Base-by-base conservation (phyloP, 352 stramenopile species). In the Phytophthora kernoviae region DNA sequence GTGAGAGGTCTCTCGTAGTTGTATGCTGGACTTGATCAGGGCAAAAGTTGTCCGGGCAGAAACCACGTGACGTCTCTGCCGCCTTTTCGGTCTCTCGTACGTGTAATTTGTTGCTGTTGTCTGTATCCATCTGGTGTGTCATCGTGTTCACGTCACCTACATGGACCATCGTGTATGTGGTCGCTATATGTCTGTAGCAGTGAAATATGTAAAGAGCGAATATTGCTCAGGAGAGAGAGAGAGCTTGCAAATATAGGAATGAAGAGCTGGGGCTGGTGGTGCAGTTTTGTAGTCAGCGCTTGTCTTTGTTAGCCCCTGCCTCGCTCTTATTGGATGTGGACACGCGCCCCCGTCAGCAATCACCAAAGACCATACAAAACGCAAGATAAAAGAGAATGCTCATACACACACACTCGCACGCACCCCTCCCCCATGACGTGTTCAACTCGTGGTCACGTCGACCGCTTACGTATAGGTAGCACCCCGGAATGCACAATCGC, bases 401-500 rank as follows among this genome's bases (percentile, higher is more conserved):
- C n/a, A n/a, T n/a, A n/a, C n/a, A n/a, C n/a, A n/a, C n/a, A n/a
- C n/a, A n/a, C n/a, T n/a, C n/a, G n/a, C n/a, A n/a, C n/a, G n/a
- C n/a, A n/a, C n/a, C n/a, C n/a, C n/a, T n/a, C n/a, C 24, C 24
- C 3, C 24, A 30, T 30, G 24, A 30, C 24, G 24, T 30, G 24
- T 30, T 30, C 24, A 30, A 30, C 24, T 30, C 24, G 24, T 30
- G 24, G 24, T 30, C 24, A 18, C 34, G 34, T 15, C 34, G 34
- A 15, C 11, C 9, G 34, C 3, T 18, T 41, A 18, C 34, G 34
- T 41, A 41, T 2, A 5, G 11, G 34, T 10, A 2, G 24, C 24
- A 30, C 49, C 36, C 37, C 50, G 37, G 50, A 41, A 30, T 30
- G 24, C 24, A 30, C 24, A 30, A 30, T 30, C 24, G 24, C 24